Percentiles rank a stretch among this genome's conserved stretches.
Conservation (phyloP, 83 land plant species). For the Picea abies region DNA sequence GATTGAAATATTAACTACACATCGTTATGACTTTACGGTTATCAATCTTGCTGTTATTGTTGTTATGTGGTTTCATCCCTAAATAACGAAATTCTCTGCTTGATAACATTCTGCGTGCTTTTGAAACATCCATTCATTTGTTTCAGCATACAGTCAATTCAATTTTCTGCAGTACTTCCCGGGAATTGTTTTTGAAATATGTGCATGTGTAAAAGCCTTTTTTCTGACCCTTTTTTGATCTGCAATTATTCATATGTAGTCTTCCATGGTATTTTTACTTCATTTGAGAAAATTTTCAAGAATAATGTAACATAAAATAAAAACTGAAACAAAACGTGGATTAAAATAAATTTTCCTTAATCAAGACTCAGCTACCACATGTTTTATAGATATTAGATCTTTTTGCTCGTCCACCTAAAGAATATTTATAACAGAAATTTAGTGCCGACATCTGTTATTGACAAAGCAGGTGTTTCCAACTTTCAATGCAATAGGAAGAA, state of each 20-base stretch:
- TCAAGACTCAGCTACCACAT: not conserved
- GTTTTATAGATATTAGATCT: not conserved
- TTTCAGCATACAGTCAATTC: not conserved
- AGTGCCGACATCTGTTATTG: not conserved
- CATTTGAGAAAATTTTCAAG: not conserved
- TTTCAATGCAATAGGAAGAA: too few species aligned
- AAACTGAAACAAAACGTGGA: not conserved
- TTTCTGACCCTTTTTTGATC: not conserved
- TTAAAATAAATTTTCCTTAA: not conserved
- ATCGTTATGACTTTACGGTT: not conserved
- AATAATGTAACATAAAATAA: not conserved
- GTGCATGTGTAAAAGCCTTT: not conserved
- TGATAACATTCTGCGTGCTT: not conserved
- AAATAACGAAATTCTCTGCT: not conserved
- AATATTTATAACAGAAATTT: not conserved
- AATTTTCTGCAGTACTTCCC: slow-evolving; percentile 1
- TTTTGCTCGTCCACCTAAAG: not conserved
- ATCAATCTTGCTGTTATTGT: not conserved
- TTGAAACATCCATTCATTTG: not conserved
- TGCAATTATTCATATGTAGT: not conserved
- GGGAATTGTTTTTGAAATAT: not conserved
- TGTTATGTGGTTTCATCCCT: not conserved
- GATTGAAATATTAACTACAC: slow-evolving; percentile 5
- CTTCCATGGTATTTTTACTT: not conserved
- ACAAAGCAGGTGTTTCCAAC: not conserved